phyloP scores from a whole-genome alignment of 176 grass and related monocot genomes.

The maize (Zea mays) region Zm-B73-REFERENCE-NAM-5.0 NC_050102.1:171844501-171845000 shows the following conservation, averaged over 20 bases:
- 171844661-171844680: neutral
- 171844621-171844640: slow-evolving; percentile 25
- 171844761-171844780: neutral
- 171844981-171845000: neutral
- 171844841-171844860: neutral
- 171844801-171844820: neutral
- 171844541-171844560: neutral
- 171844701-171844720: neutral
- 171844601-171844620: slow-evolving; percentile 1
- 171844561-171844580: neutral
- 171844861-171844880: slow-evolving; percentile 4
- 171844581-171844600: slow-evolving; percentile 3
- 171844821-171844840: neutral
- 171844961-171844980: neutral
- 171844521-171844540: slow-evolving; percentile 24
- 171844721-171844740: slow-evolving; percentile 7
- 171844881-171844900: slow-evolving; percentile 10
- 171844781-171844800: neutral
- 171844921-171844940: neutral
- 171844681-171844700: neutral
- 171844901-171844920: slow-evolving; percentile 12
- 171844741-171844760: neutral
- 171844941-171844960: neutral
- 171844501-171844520: slow-evolving; percentile 9
- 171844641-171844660: neutral